Percentiles rank a stretch among this genome's conserved stretches.
phyloP scores from a whole-genome alignment of 345 rosid species.

The Rubroshorea leprosula region DNA sequence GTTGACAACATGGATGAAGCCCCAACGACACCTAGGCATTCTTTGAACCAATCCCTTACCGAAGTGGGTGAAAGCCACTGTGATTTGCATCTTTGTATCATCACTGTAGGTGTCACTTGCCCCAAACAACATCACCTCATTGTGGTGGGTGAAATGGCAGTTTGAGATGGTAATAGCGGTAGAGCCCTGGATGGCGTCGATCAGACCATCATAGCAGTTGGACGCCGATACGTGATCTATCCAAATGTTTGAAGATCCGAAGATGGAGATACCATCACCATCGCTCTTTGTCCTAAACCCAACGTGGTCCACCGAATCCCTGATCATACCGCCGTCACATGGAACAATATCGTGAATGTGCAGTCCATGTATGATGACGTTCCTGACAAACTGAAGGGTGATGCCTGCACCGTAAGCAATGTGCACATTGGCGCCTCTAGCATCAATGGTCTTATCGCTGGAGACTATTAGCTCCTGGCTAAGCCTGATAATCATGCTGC shows the following conservation, averaged over 20 bases:
- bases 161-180: constrained; percentile 70
- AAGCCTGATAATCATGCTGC: constrained; percentile 59
- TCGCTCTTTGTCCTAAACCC: constrained; percentile 48
- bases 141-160: constrained; percentile 67
- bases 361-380: constrained; percentile 63
- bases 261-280: constrained; percentile 63
- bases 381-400: constrained; percentile 51
- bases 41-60: constrained; percentile 39
- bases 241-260: constrained; percentile 57
- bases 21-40: constrained; percentile 40
- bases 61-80: constrained; percentile 42
- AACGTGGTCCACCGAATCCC: constrained; percentile 54
- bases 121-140: constrained; percentile 49
- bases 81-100: constrained; percentile 37
- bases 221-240: constrained; percentile 65
- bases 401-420: constrained; percentile 57
- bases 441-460: constrained; percentile 70
- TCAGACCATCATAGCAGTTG: constrained; percentile 43
- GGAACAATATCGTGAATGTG: constrained; percentile 43
- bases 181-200: constrained; percentile 52
- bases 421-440: constrained; percentile 59
- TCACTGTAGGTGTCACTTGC: constrained; percentile 24
- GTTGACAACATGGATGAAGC: constrained; percentile 35
- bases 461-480: constrained; percentile 47
- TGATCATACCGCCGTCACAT: constrained; percentile 47